Conservation (phyloP, 148 eudicot genomes). For the Bassia scoparia region DNA sequence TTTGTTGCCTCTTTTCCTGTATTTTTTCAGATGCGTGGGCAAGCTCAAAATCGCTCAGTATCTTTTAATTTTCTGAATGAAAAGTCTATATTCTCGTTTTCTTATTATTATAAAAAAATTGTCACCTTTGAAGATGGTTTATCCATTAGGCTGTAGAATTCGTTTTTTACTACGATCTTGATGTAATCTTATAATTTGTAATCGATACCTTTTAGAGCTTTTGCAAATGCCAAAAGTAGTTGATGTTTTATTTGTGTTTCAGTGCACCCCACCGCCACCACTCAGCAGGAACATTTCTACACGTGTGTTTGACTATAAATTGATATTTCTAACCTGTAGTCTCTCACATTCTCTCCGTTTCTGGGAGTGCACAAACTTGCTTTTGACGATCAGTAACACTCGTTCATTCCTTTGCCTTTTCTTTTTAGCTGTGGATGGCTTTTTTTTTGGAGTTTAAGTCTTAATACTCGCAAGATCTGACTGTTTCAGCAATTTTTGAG, state of each 20-base stretch:
- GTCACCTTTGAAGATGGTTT: no score
- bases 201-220: slow-evolving; percentile 2
- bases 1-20: no score
- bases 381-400: slow-evolving; percentile 86
- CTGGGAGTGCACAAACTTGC: slow-evolving; percentile 97
- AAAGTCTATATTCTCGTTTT: no score
- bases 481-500: slow-evolving; percentile 77
- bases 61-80: no score
- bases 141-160: no score
- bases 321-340: slow-evolving; percentile 83
- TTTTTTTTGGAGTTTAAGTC: slow-evolving; percentile 2
- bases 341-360: slow-evolving; percentile 90
- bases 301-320: slow-evolving; percentile 89
- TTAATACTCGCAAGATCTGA: slow-evolving; percentile 1
- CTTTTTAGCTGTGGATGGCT: not conserved
- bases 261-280: slow-evolving; percentile 99
- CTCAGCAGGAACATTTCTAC: slow-evolving; percentile 95
- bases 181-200: not conserved
- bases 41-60: no score
- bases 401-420: not conserved
- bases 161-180: no score
- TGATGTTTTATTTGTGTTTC: no score
- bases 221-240: no score
- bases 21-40: no score
- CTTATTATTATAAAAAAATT: no score